These are phyloP conservation scores for Aspergillus cejpii DNA, from an alignment of 2,329 filamentous ascomycete genomes.

Conservation along the genomic window DNA sequence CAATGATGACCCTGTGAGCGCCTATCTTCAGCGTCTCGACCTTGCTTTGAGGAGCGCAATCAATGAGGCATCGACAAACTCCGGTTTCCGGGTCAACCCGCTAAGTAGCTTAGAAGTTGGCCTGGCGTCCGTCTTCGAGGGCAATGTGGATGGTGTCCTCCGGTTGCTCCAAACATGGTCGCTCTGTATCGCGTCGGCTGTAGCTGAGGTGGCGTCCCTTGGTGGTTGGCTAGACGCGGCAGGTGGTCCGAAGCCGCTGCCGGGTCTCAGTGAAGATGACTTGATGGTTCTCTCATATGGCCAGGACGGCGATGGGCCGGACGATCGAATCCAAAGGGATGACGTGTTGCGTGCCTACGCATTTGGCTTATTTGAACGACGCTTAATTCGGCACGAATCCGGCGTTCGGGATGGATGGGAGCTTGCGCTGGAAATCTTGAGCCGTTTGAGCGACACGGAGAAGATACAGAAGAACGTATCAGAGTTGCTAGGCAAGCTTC, in stretches of 20 bases:
- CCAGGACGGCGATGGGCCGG: conserved; percentile 46
- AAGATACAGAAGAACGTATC: conserved; percentile 68
- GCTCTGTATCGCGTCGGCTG: conserved; percentile 66
- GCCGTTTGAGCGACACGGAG: conserved; percentile 67
- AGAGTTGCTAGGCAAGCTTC: conserved; percentile 65
- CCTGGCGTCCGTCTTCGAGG: conserved; percentile 74
- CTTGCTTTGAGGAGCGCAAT: conserved; percentile 61
- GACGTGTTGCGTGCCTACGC: conserved; percentile 72
- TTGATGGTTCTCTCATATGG: conserved; percentile 72
- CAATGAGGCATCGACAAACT: conserved; percentile 56
- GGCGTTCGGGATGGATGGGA: conserved; percentile 71
- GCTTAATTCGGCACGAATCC: conserved; percentile 29
- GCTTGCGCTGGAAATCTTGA: conserved; percentile 73
- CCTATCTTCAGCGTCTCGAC: conserved; percentile 67
- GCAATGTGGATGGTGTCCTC: conserved; percentile 69
- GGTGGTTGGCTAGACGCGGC: conserved; percentile 71
- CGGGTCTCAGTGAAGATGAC: conserved; percentile 69
- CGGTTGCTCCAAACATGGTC: conserved; percentile 73
- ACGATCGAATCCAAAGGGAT: conserved; percentile 62
- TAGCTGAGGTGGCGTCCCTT: conserved; percentile 76
- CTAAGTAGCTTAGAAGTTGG: conserved; percentile 71
- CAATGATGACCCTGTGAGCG: conserved; percentile 52
- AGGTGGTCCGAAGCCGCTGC: conserved; percentile 51
- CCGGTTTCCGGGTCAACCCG: conserved; percentile 65
- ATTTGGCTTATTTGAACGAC: conserved; percentile 48